Evolutionary conservation across 495 filamentous ascomycete genomes (phyloP), one percentile per base, ranked within the genome.

Genomic region (Talaromyces liani): DNA sequence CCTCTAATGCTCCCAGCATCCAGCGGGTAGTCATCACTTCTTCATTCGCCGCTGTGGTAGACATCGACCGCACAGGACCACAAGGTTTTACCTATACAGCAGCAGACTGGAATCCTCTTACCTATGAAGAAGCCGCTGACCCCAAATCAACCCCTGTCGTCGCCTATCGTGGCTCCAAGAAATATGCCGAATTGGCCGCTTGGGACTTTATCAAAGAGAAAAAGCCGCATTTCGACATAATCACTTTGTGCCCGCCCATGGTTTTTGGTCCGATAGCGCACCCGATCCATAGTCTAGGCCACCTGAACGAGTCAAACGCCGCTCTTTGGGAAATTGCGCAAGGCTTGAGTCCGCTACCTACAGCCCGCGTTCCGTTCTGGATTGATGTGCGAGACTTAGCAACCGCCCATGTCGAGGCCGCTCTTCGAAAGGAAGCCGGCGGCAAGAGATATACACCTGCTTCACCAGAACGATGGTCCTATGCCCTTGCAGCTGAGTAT

Each of bases 121-220:
- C 96, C 1, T 92, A 96, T 36, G 89, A 91, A 0, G 93, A 97
- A 69, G 72, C 96, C 16, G 88, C 95, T 22, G 91, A 98, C 68
- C 87, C 88, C 3, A 27, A 61, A 53, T 61, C 22, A 12, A 29
- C 25, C 0, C 59, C 31, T 3, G 25, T 61, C 10, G 45, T 61
- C 34, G 33, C 59, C 8, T 61, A 61, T 16, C 25, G 25, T 29
- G 59, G 25, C 4, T 61, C 59, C 6, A 63, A 63, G 24, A 63
- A 54, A 25, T 33, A 59, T 41, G 61, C 61, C 18, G 61, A 63
- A 22, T 5, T 33, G 6, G 61, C 20, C 1, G 61, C 61, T 3
- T 63, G 61, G 61, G 41, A 56, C 10, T 57, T 27, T 33, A 4
- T 34, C 25, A 7, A 55, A 16, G 27, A 57, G 47, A 22, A 63